Evolutionary conservation across 2,329 filamentous ascomycete genomes (phyloP), one percentile per base, ranked within the genome.

Genomic region (Venturia nashicola): DNA sequence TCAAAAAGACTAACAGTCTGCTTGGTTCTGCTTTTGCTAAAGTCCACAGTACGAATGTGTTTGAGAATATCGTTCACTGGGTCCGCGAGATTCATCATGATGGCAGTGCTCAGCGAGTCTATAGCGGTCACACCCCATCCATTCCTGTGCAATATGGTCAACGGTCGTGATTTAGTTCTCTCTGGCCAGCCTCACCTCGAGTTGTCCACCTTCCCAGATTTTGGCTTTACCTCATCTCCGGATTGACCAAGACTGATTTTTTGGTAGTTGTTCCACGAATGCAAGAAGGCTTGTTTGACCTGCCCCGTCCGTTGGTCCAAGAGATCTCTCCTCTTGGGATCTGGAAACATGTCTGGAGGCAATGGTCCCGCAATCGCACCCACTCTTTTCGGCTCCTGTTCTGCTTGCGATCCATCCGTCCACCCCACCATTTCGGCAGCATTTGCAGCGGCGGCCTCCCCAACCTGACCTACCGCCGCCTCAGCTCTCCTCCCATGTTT

Each of bases 61-160:
- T 87, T 78, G 27, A 96, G 75, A 67, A 95, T 91, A 63, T 86
- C 78, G 54, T 86, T 77, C 16, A 94, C 85, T 27, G 89, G 84
- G 18, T 86, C 78, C 34, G 79, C 76, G 48, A 90, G 81, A 46
- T 82, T 80, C 88, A 95, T 93, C 27, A 96, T 75, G 59, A 92
- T 78, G 8, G 90, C 90, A 0, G 91, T 95, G 65, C 84, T 87
- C 59, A 96, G 78, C 1, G 89, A 88, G 73, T 96, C 91, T 18
- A 93, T 82, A 0, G 90, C 89, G 48, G 86, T 91, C 36, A 90
- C 89, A 32, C 90, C 91, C 91, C 91, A 96, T 62, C 85, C 87
- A 70, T 91, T 92, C 66, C 89, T 92, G 65, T 23, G 23, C 18
- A 42, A 23, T 36, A 6, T n/a, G 7, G 4, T 18, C 32, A 9